Base-by-base conservation (phyloP, 495 filamentous ascomycete genomes). In the Penicillium herquei region DNA sequence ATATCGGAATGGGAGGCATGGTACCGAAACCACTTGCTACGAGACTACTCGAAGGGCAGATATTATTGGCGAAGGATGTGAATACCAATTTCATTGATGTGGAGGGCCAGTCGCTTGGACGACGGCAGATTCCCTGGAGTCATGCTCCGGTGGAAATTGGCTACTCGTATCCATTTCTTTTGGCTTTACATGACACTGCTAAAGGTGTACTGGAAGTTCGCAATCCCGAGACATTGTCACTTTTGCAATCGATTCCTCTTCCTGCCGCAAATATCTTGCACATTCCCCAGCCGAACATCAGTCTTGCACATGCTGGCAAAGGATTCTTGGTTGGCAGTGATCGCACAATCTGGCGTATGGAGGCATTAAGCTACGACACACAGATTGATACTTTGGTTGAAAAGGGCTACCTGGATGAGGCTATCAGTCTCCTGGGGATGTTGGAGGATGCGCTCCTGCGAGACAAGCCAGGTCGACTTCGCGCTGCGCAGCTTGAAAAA, bases 151-250 rank as follows among this genome's bases (percentile, higher is more conserved):
- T 96, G 56, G 83, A 87, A 43, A 84, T 99, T 49, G 95, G 92
- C 39, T 98, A 96, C 65, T 95, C 90, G 40, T 97, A 99, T 64
- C 94, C 94, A 0, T 99, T 97, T 64, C 79, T 99, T 39, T 74
- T 99, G 37, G 89, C 92, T 3, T 78, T 99, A 4, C 93, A 96
- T 64, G 76, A 88, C 26, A 82, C 90, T 3, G 80, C 88, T 3
- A 95, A 94, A 70, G 95, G 96, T 2, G 83, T 85, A 8, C 71
- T 99, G 26, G 95, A 98, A 64, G 86, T 98, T 6, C 81, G 94
- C 13, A 99, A 98, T 63, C 95, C 94, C 0, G 89, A 96, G 47
- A 97, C 92, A 0, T 66, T 97, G 39, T 92, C 85, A 34, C 70
- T 98, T 10, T 77, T 98, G 6, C 94, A 99, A 71, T 89, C 86